Conservation (phyloP, 192 early-diverging fungal genomes). For the Helicostylum pulchrum region DNA sequence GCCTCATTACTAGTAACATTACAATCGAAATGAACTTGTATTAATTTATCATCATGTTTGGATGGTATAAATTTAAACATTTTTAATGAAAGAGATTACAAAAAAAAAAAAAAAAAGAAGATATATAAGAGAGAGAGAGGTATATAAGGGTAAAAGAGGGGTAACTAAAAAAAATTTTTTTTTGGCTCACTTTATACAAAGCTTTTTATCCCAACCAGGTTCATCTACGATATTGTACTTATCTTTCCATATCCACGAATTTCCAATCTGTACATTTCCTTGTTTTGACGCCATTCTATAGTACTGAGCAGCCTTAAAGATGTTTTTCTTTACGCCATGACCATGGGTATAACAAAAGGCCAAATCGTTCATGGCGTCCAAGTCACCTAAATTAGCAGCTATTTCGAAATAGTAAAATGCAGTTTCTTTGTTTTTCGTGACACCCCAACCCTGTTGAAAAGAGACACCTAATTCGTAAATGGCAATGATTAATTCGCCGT, state of each 20-base stretch:
- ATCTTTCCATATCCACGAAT: conserved; percentile 80
- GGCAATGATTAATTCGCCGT: conserved; percentile 73
- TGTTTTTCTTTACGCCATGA: conserved; percentile 69
- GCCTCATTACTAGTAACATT: not conserved
- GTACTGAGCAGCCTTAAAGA: conserved; percentile 69
- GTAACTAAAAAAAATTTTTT: conserved; percentile 1
- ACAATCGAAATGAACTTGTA: conserved; percentile 7
- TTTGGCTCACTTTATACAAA: not conserved
- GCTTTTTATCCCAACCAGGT: conserved; percentile 6
- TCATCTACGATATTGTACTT: conserved; percentile 59
- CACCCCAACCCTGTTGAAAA: conserved; percentile 82
- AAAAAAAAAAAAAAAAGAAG: not conserved
- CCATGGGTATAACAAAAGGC: conserved; percentile 70
- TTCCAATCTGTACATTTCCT: conserved; percentile 68
- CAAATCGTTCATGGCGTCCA: conserved; percentile 69
- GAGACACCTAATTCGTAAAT: conserved; percentile 80
- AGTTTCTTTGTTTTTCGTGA: conserved; percentile 63
- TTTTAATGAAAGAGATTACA: not conserved
- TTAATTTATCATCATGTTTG: conserved; percentile 1
- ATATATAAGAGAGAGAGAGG: no score
- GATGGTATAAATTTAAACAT: conserved; percentile 15
- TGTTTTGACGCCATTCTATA: conserved; percentile 72
- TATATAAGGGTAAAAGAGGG: not conserved
- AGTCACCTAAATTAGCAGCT: conserved; percentile 73
- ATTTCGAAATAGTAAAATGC: conserved; percentile 81